phyloP scores from a whole-genome alignment of 257 asterid genomes.

The Dorcoceras hygrometricum region DNA sequence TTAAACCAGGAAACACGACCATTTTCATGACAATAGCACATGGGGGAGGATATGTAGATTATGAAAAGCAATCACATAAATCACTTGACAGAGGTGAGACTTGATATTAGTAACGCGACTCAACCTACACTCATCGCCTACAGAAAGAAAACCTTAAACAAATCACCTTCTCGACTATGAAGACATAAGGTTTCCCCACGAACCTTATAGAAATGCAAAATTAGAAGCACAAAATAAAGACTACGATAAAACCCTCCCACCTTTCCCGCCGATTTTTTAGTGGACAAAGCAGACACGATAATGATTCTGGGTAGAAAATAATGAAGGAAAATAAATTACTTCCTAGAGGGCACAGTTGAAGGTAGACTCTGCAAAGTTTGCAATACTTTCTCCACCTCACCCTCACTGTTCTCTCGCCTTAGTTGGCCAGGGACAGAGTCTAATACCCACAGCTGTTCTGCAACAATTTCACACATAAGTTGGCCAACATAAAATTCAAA shows the following conservation, averaged over 20 bases:
- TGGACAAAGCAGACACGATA: slow-evolving; percentile 6
- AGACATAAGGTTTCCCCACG: too few species aligned
- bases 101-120: background rate
- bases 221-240: background rate
- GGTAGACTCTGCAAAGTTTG: slow-evolving; percentile 36
- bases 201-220: background rate
- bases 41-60: slow-evolving; percentile 16
- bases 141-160: background rate
- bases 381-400: slow-evolving; percentile 93
- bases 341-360: slow-evolving; percentile 66
- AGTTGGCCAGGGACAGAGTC: slow-evolving; percentile 92
- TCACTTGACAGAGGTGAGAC: background rate
- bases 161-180: background rate
- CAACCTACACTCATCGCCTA: background rate
- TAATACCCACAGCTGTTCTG: slow-evolving; percentile 92
- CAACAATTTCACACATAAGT: slow-evolving; percentile 39
- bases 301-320: slow-evolving; percentile 10
- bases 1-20: slow-evolving; percentile 21
- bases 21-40: slow-evolving; percentile 5
- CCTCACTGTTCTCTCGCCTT: slow-evolving; percentile 45
- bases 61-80: background rate
- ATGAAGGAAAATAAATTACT: slow-evolving; percentile 40
- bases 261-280: background rate
- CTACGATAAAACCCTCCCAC: background rate
- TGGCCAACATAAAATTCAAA: slow-evolving; percentile 22